Conservation (phyloP, 2,329 filamentous ascomycete species). For the Ophiocordyceps camponoti-rufipedis region DNA sequence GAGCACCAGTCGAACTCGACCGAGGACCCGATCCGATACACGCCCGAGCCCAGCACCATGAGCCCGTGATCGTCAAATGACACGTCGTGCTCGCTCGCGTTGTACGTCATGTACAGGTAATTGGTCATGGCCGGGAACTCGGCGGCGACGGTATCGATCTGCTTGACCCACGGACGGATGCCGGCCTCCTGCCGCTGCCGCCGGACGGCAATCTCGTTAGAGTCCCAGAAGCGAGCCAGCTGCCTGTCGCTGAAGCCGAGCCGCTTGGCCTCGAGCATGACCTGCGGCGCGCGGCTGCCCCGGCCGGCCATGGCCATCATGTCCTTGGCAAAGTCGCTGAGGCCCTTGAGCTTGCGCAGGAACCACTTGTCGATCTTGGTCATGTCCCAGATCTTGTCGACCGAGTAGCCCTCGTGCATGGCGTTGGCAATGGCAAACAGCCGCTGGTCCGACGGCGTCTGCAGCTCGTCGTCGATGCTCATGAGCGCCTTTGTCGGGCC, state of each 20-base stretch:
- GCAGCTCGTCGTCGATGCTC: slow-evolving; percentile 88
- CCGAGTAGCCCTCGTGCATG: slow-evolving; percentile 83
- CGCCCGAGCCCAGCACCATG: slow-evolving; percentile 91
- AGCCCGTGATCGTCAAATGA: slow-evolving; percentile 75
- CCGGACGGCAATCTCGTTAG: slow-evolving; percentile 81
- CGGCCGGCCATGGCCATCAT: slow-evolving; percentile 65
- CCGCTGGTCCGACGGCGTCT: slow-evolving; percentile 93
- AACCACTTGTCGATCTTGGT: slow-evolving; percentile 99
- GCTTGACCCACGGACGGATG: slow-evolving; percentile 82
- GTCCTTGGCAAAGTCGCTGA: slow-evolving; percentile 73
- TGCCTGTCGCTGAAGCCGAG: slow-evolving; percentile 91
- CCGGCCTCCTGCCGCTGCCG: slow-evolving; percentile 69
- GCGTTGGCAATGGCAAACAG: slow-evolving; percentile 96
- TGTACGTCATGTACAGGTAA: slow-evolving; percentile 94
- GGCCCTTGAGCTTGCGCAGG: slow-evolving; percentile 72
- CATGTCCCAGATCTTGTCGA: slow-evolving; percentile 95
- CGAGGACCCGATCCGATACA: slow-evolving; percentile 92
- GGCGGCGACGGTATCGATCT: slow-evolving; percentile 95
- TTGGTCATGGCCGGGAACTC: slow-evolving; percentile 93
- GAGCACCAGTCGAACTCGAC: slow-evolving; percentile 99
- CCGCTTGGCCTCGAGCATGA: slow-evolving; percentile 74
- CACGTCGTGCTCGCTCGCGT: slow-evolving; percentile 72
- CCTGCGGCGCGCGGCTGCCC: slow-evolving; percentile 37
- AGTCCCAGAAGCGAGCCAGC: slow-evolving; percentile 83
- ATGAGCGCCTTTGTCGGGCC: slow-evolving; percentile 82